Conservation (phyloP, 2,329 filamentous ascomycete genomes). For the Elsinoe perseae region DNA sequence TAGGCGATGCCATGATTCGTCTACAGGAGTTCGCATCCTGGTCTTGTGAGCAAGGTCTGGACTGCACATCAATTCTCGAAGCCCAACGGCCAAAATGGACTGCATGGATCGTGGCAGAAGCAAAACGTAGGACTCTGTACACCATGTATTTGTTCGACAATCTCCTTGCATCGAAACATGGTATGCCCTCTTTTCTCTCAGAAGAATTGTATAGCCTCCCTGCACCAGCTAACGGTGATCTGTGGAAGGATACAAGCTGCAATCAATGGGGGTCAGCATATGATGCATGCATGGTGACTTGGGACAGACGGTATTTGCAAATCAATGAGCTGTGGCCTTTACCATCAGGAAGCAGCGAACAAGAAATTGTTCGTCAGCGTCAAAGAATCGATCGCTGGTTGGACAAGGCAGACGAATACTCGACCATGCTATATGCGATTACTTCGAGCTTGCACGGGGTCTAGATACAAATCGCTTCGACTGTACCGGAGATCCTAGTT, state of each 20-base stretch:
- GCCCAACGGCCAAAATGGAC: slow-evolving; percentile 43
- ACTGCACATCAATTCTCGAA: slow-evolving; percentile 37
- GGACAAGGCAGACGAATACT: slow-evolving; percentile 46
- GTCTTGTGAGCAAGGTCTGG: slow-evolving; percentile 31
- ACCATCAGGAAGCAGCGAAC: slow-evolving; percentile 5
- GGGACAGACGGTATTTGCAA: neutral
- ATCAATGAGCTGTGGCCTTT: slow-evolving; percentile 15
- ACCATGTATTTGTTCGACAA: slow-evolving; percentile 49
- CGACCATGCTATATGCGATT: slow-evolving; percentile 47
- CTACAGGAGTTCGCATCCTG: neutral
- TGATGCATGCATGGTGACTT: neutral
- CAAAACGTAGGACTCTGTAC: slow-evolving; percentile 47
- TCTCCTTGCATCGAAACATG: slow-evolving; percentile 38
- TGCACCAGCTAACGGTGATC: slow-evolving; percentile 22
- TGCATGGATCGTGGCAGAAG: slow-evolving; percentile 46
- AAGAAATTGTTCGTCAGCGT: slow-evolving; percentile 22
- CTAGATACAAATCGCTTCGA: neutral
- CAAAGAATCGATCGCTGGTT: slow-evolving; percentile 44
- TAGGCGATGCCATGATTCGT: neutral
- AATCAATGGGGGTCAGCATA: slow-evolving; percentile 1
- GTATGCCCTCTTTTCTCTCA: slow-evolving; percentile 42
- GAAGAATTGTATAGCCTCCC: slow-evolving; percentile 42
- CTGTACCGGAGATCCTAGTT: no score
- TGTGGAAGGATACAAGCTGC: neutral
- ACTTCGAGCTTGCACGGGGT: slow-evolving; percentile 23